Percentiles rank a stretch among this genome's conserved stretches.
Evolutionary conservation across 768 basidiomycete genomes (phyloP).

Genomic region (Tubosaeta brunneosetosa): DNA sequence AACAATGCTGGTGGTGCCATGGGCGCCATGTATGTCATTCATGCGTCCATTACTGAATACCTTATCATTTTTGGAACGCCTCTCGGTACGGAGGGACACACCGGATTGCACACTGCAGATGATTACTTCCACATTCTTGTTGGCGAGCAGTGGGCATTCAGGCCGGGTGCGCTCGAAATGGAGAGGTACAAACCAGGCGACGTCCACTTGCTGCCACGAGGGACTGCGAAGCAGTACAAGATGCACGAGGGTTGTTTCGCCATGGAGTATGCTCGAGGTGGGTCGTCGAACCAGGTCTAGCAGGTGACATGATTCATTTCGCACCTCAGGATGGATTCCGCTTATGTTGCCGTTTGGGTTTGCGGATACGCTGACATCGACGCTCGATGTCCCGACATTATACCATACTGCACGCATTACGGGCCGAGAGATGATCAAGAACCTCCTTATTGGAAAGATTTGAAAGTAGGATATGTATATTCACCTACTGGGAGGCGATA

Average conservation of each 20-base stretch:
- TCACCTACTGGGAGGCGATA: background rate
- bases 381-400: constrained; percentile 80
- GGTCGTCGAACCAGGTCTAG: constrained; percentile 12
- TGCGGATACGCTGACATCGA: constrained; percentile 80
- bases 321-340: constrained; percentile 87
- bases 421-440: constrained; percentile 76
- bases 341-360: constrained; percentile 94
- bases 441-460: constrained; percentile 84
- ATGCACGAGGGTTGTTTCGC: constrained; percentile 97
- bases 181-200: constrained; percentile 82
- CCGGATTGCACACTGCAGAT: constrained; percentile 91
- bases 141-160: constrained; percentile 94
- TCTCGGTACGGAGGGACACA: constrained; percentile 94
- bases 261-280: constrained; percentile 90
- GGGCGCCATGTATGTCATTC: constrained; percentile 98
- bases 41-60: constrained; percentile 96
- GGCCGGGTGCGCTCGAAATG: constrained; percentile 73
- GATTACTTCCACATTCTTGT: constrained; percentile 96
- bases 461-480: constrained; percentile 28
- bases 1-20: constrained; percentile 98
- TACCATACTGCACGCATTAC: constrained; percentile 76
- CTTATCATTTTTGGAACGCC: constrained; percentile 95
- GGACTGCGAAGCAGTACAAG: constrained; percentile 92
- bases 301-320: background rate
- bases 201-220: constrained; percentile 80